phyloP scores from a whole-genome alignment of 2,329 filamentous ascomycete genomes.

The Phyllosticta citriasiana region DNA sequence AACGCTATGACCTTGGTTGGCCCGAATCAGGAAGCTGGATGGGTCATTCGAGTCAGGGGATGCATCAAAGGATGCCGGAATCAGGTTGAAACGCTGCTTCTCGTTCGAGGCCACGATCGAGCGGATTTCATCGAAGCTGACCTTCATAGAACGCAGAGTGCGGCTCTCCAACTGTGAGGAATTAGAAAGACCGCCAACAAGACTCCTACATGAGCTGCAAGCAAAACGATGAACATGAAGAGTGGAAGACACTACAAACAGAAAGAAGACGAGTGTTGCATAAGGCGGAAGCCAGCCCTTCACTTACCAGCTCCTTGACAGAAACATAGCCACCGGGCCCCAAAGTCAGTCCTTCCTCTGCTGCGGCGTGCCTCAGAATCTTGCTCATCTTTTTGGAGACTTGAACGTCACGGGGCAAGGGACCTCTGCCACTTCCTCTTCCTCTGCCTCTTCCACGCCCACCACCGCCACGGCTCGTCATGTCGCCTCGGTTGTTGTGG shows the following conservation, averaged over 20 bases:
- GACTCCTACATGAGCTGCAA: neutral
- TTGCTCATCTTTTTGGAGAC: slow-evolving; percentile 43
- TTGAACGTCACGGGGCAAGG: slow-evolving; percentile 30
- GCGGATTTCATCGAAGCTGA: slow-evolving; percentile 66
- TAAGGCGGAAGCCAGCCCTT: neutral
- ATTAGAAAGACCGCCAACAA: neutral
- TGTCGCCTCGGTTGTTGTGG: neutral
- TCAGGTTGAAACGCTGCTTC: slow-evolving; percentile 83
- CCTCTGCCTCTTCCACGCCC: neutral
- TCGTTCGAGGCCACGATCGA: slow-evolving; percentile 63
- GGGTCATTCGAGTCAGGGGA: slow-evolving; percentile 37
- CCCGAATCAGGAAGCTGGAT: slow-evolving; percentile 73
- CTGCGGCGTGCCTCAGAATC: slow-evolving; percentile 52
- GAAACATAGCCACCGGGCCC: slow-evolving; percentile 51
- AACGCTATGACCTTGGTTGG: slow-evolving; percentile 90
- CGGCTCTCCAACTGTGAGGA: slow-evolving; percentile 42
- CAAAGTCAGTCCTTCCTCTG: slow-evolving; percentile 49
- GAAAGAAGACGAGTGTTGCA: neutral
- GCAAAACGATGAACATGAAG: no score
- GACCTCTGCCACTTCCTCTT: slow-evolving; percentile 1
- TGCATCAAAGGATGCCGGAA: slow-evolving; percentile 36
- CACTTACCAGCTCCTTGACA: slow-evolving; percentile 47
- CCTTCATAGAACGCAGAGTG: slow-evolving; percentile 56
- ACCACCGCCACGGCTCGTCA: neutral
- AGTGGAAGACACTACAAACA: neutral